Conservation (phyloP, 768 basidiomycete species). For the Tubosaeta sp. region DNA sequence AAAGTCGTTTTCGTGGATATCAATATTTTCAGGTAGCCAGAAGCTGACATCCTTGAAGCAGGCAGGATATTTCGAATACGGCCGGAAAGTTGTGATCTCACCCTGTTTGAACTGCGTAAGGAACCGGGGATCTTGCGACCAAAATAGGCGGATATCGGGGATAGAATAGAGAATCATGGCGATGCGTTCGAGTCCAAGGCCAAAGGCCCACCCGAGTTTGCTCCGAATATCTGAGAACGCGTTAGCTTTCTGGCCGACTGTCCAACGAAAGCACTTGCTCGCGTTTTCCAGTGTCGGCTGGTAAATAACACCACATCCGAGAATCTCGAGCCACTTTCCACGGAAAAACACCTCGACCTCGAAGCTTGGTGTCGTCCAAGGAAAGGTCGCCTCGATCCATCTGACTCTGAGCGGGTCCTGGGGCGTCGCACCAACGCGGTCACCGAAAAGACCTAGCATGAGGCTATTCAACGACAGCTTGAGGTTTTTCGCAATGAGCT, state of each 20-base stretch:
- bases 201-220: constrained; percentile 97
- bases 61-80: constrained; percentile 90
- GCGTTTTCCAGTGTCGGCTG: constrained; percentile 87
- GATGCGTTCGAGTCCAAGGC: constrained; percentile 93
- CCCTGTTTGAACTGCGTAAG: constrained; percentile 78
- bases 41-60: constrained; percentile 96
- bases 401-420: constrained; percentile 79
- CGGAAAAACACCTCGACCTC: constrained; percentile 97
- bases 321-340: constrained; percentile 95
- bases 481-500: constrained; percentile 75
- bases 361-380: constrained; percentile 96
- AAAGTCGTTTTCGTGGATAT: constrained; percentile 92
- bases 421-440: constrained; percentile 42
- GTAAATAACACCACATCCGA: constrained; percentile 88
- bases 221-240: constrained; percentile 55
- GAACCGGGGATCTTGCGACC: constrained; percentile 89
- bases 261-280: constrained; percentile 47
- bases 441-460: constrained; percentile 78
- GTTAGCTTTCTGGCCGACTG: constrained; percentile 8
- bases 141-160: constrained; percentile 97
- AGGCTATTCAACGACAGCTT: constrained; percentile 88
- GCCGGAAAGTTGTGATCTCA: constrained; percentile 75
- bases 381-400: constrained; percentile 98
- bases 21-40: constrained; percentile 63
- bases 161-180: constrained; percentile 97